Evolutionary conservation across 2,329 filamentous ascomycete genomes (phyloP), one percentile per base, ranked within the genome.

Genomic region (Dichotomopilus funicola): DNA sequence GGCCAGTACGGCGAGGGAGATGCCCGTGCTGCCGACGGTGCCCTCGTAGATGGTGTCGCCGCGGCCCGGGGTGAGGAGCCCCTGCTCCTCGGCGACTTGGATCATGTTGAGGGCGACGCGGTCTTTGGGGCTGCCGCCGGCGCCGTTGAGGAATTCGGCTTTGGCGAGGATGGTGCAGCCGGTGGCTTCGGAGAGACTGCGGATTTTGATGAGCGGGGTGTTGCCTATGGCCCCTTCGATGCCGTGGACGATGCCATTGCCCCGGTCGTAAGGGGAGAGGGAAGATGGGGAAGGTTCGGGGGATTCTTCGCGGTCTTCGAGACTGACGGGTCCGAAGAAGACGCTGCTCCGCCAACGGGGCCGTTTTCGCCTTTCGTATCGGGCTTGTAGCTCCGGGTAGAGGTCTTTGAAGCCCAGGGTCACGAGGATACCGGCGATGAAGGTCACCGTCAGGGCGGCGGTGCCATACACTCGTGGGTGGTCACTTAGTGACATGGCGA

Each of bases 31-130:
- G 57, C 94, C 94, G 12, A 96, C 91, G 1, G 94, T 99, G 62
- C 94, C 94, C 75, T 99, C 94, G 72, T 97, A 99, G 66, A 99
- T 91, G 44, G 89, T 95, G 70, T 99, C 94, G 59, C 92, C 92
- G 27, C 87, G 85, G 62, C 87, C 78, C 0, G 94, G 92, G 0
- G 78, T 80, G 46, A 99, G 73, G 13, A 91, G 76, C 2, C 91
- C 91, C 49, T 80, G 74, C 59, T 82, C 79, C 76, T 99, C 94
- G 44, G 91, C 94, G 70, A 85, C 73, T 45, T 83, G 74, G 68
- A 99, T 95, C 78, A 97, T 95, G 72, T 82, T 88, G 40, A 97
- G 79, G 1, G 94, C 94, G 11, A 99, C 94, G 52, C 94, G 83
- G 72, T 99, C 94, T 72, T 99, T 99, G 42, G 94, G 91, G 63